Base-by-base conservation (phyloP, 306 rosid genomes). In the Rosa multiflora region DNA sequence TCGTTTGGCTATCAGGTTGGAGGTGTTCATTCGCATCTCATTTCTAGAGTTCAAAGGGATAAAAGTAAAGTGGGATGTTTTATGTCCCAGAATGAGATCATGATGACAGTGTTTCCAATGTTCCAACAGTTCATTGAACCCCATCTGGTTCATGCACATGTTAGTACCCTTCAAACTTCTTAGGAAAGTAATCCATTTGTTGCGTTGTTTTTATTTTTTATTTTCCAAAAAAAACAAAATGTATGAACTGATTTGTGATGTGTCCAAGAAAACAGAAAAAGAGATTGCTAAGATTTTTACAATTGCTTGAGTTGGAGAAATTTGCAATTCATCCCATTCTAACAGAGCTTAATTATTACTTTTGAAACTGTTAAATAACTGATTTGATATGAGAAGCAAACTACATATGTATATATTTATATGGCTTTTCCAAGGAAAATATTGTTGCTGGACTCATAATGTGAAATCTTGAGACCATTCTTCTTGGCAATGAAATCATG, bases 41-140 rank as follows among this genome's bases (percentile, higher is more conserved):
- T 95, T 85, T 93, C 99, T 86, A 90, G 98, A 77, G 99, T 95
- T 83, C 99, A 95, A 87, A 91, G 99, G 86, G 99, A 95, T 78
- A 95, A 95, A 90, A 90, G 98, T 82, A 87, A 91, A 84, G 89
- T 90, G 82, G 99, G 99, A 66, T 90, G 90, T 84, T 95, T 93
- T 80, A 83, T 91, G 89, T 88, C 98, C 68, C 99, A 95, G 87
- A 91, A 91, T 85, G 98, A 95, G 82, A 93, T 95, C 83, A 95
- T 93, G 96, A 90, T 85, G 92, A 95, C 93, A 20, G 99, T 95
- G 80, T 95, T 95, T 85, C 98, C 99, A 15, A 95, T 93, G 96
- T 95, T 95, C 91, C 99, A 95, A 91, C 93, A 87, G 79, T 88
- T 91, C 84, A 95, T 95, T 86, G 99, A 95, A 81, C 99, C 99